Base-by-base conservation (phyloP, 345 rosid genomes). In the Hypericum androsaemum region DNA sequence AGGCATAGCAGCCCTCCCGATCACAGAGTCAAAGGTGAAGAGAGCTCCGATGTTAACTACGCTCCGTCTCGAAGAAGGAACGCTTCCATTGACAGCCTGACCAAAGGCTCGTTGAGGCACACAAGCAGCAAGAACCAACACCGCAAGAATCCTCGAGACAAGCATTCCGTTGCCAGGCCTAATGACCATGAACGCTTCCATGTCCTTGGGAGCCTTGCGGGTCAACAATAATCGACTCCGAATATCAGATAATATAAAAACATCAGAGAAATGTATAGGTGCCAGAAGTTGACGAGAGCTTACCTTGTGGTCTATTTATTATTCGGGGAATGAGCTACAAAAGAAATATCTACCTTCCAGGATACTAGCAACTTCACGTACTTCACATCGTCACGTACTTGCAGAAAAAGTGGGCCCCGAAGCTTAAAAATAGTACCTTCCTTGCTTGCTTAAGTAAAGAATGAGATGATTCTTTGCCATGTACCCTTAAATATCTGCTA, bases 1-100 rank as follows among this genome's bases (percentile, higher is more conserved):
- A 0, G 75, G 84, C 50, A 37, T 57, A 7, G 78, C 86, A 8
- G 98, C 94, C 70, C 74, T 74, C 39, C 96, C 95, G 41, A 87
- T 87, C 45, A 76, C 77, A 13, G 95, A 90, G 69, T 82, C 59
- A 47, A 45, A 57, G 32, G 97, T 90, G 64, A 82, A 77, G 32
- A 89, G 53, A 73, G 81, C 77, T 58, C 94, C 97, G n/a, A 89
- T 72, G 14, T 56, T 82, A 32, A 84, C 71, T 60, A 57, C 59
- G 39, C 67, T 69, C 5, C 73, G 90, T 57, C 67, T 67, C 45
- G 78, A 60, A 14, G 78, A 69, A 43, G 71, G 53, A 59, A 38
- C 58, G 41, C 61, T 65, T 11, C 62, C 57, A 61, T 73, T 82
- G 58, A 68, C 79, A 51, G 62, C 72, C 56, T 68, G 58, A 38